A percentile compares a stretch with the other conserved stretches of the same genome.
Evolutionary conservation across 179 eudicot species (phyloP).

Genomic region (Spinacia oleracea): DNA sequence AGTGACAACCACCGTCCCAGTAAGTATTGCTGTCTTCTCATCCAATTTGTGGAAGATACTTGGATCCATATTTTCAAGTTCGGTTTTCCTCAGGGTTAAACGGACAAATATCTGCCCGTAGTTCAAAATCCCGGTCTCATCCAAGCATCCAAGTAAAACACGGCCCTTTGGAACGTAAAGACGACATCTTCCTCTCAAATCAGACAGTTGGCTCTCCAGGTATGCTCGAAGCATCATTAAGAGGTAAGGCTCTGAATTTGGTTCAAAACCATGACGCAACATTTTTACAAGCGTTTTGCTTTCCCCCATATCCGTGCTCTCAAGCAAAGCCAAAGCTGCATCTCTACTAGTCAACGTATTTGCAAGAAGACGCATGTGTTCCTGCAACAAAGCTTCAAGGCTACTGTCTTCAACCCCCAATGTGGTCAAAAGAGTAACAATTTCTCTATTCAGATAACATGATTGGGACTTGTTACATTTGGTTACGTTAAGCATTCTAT

Average conservation of each 20-base stretch:
- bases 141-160: slow-evolving; percentile 81
- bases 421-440: slow-evolving; percentile 75
- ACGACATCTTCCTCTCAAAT: slow-evolving; percentile 68
- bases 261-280: slow-evolving; percentile 79
- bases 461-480: slow-evolving; percentile 80
- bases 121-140: slow-evolving; percentile 74
- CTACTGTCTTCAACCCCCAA: slow-evolving; percentile 68
- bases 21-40: slow-evolving; percentile 58
- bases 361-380: slow-evolving; percentile 60
- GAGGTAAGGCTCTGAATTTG: slow-evolving; percentile 79
- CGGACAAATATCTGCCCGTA: slow-evolving; percentile 88
- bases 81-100: slow-evolving; percentile 60
- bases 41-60: slow-evolving; percentile 60
- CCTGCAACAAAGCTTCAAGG: slow-evolving; percentile 59
- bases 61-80: slow-evolving; percentile 47
- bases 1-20: slow-evolving; percentile 84
- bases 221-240: slow-evolving; percentile 82
- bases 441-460: slow-evolving; percentile 88
- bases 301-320: slow-evolving; percentile 57
- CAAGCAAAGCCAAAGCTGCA: slow-evolving; percentile 67
- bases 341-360: slow-evolving; percentile 58
- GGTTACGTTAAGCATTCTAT: slow-evolving; percentile 87
- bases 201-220: slow-evolving; percentile 62
- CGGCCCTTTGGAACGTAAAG: slow-evolving; percentile 80
- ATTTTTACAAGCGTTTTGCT: slow-evolving; percentile 58